Base-by-base conservation (phyloP, 768 basidiomycete genomes). In the Lactarius akahatsu region DNA sequence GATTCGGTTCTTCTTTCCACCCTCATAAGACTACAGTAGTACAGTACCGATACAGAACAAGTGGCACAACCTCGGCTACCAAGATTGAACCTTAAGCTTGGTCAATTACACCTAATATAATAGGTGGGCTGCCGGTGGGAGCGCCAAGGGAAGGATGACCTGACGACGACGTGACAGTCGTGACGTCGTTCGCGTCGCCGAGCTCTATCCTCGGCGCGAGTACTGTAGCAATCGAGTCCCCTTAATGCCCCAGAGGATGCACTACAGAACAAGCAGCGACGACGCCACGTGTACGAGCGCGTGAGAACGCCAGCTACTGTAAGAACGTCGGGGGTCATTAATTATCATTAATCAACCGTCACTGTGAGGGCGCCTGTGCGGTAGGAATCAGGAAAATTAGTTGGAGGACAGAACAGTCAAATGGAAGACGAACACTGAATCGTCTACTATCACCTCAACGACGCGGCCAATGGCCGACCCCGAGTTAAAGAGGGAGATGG, bases 401-500 rank as follows among this genome's bases (percentile, higher is more conserved):
- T 56, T 18, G 52, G 30, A 38, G 26, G 5, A 18, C 52, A 20
- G 52, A 26, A 55, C 15, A 18, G 18, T 36, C 11, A 13, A 47
- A 66, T 7, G 26, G 52, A 26, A 11, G 52, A 50, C 20, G 30
- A 20, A 40, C 77, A 85, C 85, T 86, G n/a, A 83, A 54, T 32
- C 76, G 72, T 90, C 88, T 1, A 82, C 81, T 1, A 86, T 59
- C 26, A 79, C 60, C 7, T 88, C 89, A 0, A 81, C 80, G 55
- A 86, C 76, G 18, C 91, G 83, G 4, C 89, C 90, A 30, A 88
- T 77, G 36, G 2, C 85, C 77, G 1, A 87, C 87, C 82, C 78
- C 0, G 82, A 86, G 70, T 92, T 92, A 3, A 85, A 84, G 61
- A 93, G 82, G 0, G 89, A 79, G 9, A 89, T 74, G 0, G 89